These are phyloP conservation scores for Solanum microdontum DNA, from an alignment of 257 asterid species.

Conservation along the genomic window DNA sequence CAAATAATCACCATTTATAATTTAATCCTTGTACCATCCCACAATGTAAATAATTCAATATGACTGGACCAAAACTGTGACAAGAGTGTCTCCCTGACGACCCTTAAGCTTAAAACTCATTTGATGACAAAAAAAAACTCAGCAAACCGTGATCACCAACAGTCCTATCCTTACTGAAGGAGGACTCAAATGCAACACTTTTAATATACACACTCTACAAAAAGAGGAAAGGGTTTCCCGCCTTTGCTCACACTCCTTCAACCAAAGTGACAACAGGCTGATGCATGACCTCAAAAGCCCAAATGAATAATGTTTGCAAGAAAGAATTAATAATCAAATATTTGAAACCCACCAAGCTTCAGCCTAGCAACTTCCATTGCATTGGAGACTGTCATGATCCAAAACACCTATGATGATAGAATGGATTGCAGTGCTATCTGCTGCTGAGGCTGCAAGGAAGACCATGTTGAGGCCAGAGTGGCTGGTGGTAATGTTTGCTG, in stretches of 20 bases:
- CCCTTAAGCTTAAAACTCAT: constrained; percentile 3
- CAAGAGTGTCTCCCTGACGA: constrained; percentile 13
- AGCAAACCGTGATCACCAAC: background rate
- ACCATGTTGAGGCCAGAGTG: constrained; percentile 74
- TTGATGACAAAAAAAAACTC: background rate
- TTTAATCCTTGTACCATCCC: constrained; percentile 3
- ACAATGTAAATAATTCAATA: background rate
- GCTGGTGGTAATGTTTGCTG: constrained; percentile 89
- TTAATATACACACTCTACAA: constrained; percentile 7
- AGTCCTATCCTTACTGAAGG: background rate
- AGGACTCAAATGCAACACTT: background rate
- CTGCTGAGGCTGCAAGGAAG: constrained; percentile 89
- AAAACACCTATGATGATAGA: constrained; percentile 35
- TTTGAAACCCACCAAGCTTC: background rate
- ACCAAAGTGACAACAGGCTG: constrained; percentile 1
- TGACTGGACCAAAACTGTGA: constrained; percentile 9
- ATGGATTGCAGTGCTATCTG: constrained; percentile 74
- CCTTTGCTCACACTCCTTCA: background rate
- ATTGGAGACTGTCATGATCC: background rate
- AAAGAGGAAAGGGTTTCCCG: background rate
- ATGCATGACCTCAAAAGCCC: constrained; percentile 2
- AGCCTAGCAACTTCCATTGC: background rate
- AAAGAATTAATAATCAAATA: constrained; percentile 6
- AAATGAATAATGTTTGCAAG: constrained; percentile 1
- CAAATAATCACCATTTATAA: background rate